Percentiles rank a stretch among this genome's conserved stretches.
Conservation (phyloP, 2,329 filamentous ascomycete species). For the Fusarium sulawesiense region DNA sequence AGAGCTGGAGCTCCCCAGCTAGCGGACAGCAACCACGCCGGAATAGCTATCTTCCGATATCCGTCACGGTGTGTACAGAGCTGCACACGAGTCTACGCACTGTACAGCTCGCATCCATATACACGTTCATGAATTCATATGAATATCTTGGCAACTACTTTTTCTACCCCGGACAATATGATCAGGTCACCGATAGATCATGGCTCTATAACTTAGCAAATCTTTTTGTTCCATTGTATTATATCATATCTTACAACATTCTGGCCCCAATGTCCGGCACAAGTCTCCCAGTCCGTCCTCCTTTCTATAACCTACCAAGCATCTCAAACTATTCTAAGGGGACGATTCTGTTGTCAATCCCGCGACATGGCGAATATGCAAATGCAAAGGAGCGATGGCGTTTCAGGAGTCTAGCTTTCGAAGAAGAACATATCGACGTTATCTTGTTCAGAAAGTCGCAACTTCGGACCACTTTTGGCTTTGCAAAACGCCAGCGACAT, state of each 20-base stretch:
- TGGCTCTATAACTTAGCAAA: not conserved
- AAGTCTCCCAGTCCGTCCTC: not conserved
- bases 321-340: not conserved
- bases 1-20: slow-evolving; percentile 48
- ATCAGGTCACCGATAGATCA: not conserved
- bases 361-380: not conserved
- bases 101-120: not conserved
- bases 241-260: not conserved
- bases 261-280: not conserved
- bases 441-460: slow-evolving; percentile 41
- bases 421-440: not conserved
- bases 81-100: not conserved
- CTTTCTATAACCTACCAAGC: not conserved
- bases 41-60: slow-evolving; percentile 48
- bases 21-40: slow-evolving; percentile 29
- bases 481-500: slow-evolving; percentile 55
- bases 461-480: slow-evolving; percentile 55
- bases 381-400: not conserved
- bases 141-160: not conserved
- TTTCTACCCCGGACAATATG: not conserved
- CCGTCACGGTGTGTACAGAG: slow-evolving; percentile 14
- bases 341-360: not conserved
- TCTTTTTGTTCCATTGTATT: not conserved
- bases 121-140: not conserved
- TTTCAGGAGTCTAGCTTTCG: not conserved